Evolutionary conservation across 768 basidiomycete species (phyloP).

Genomic region (Psilocybe subaeruginosa): DNA sequence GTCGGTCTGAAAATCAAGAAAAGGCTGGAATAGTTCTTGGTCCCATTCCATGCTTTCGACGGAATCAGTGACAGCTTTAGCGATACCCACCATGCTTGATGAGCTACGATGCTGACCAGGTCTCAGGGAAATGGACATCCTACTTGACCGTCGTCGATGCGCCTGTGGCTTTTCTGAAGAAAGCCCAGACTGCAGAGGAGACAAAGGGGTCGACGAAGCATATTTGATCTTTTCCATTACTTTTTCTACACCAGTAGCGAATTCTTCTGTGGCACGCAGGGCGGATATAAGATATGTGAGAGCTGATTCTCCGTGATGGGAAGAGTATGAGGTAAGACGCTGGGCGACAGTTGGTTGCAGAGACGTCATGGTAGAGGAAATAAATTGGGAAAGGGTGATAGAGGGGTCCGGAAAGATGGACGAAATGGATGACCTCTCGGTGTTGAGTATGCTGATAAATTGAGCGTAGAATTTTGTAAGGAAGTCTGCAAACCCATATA

Average conservation of each 20-base stretch:
- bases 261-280: conserved; percentile 81
- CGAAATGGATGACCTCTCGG: conserved; percentile 75
- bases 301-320: conserved; percentile 61
- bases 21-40: conserved; percentile 90
- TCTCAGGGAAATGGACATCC: conserved; percentile 70
- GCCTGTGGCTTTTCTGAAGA: conserved; percentile 29
- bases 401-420: conserved; percentile 89
- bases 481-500: conserved; percentile 63
- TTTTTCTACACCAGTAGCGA: conserved; percentile 72
- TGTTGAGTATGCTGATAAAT: conserved; percentile 65
- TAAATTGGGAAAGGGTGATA: conserved; percentile 75
- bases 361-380: conserved; percentile 78
- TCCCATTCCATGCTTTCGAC: conserved; percentile 76
- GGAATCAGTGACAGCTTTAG: conserved; percentile 25
- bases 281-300: conserved; percentile 72
- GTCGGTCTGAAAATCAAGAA: conserved; percentile 87
- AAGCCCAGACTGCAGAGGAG: conserved; percentile 10
- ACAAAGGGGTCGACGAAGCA: conserved; percentile 27
- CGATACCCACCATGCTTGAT: conserved; percentile 23
- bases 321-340: conserved; percentile 71
- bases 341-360: conserved; percentile 84
- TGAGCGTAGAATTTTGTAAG: conserved; percentile 75
- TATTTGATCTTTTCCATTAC: conserved; percentile 74
- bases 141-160: conserved; percentile 57
- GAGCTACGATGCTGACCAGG: conserved; percentile 38